These are phyloP conservation scores for Cladosporium halotolerans DNA, from an alignment of 2,329 filamentous ascomycete species.

Conservation along the genomic window DNA sequence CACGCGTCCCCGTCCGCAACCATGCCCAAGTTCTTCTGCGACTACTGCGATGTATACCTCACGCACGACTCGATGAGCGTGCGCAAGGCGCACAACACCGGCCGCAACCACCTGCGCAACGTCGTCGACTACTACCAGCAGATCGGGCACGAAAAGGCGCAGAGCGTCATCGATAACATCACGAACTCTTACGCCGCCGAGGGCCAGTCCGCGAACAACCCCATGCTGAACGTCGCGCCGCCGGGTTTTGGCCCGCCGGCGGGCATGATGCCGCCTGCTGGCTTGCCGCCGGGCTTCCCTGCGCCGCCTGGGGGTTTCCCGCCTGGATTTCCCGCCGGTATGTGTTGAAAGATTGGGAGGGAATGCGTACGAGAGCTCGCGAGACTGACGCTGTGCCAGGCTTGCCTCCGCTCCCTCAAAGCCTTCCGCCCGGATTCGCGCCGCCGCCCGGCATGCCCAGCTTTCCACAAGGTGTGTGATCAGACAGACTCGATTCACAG, in stretches of 20 bases:
- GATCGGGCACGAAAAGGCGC: constrained; percentile 97
- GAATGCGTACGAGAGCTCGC: no score
- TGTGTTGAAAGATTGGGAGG: not conserved
- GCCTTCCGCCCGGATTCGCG: constrained; percentile 7
- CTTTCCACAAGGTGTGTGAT: constrained; percentile 6
- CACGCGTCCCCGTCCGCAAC: constrained; percentile 6
- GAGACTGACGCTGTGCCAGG: not conserved
- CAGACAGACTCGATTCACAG: not conserved
- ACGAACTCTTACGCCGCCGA: constrained; percentile 92
- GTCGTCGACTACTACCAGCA: constrained; percentile 99
- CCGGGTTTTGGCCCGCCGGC: constrained; percentile 25
- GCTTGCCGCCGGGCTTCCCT: constrained; percentile 21
- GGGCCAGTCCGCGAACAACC: constrained; percentile 80
- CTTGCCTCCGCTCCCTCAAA: constrained; percentile 8
- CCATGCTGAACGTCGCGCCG: constrained; percentile 54
- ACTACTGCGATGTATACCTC: constrained; percentile 99
- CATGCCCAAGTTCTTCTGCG: constrained; percentile 48
- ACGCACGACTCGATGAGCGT: constrained; percentile 99
- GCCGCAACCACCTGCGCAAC: constrained; percentile 93
- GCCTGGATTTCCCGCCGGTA: constrained; percentile 11
- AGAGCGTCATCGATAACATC: constrained; percentile 97
- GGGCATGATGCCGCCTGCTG: constrained; percentile 41
- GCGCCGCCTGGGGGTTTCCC: constrained; percentile 4
- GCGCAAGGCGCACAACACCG: constrained; percentile 95
- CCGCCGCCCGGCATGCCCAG: constrained; percentile 3